Conservation (phyloP, 1,139 yeast genomes). For the Casaregolazyma suthepensis region DNA sequence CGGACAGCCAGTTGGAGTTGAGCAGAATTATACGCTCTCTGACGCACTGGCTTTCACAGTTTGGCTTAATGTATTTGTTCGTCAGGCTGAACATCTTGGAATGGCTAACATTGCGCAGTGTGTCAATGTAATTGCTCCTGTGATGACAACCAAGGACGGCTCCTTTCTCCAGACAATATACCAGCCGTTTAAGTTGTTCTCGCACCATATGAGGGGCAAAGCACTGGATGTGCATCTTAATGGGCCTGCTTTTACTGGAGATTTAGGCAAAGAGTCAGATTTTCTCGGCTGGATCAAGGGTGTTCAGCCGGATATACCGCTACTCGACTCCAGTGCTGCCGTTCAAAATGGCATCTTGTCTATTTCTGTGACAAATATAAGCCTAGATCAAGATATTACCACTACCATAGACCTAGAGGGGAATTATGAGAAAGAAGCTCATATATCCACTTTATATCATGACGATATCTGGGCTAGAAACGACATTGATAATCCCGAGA, state of each 20-base stretch:
- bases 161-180: conserved; percentile 32
- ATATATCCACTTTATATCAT: conserved; percentile 28
- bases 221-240: conserved; percentile 30
- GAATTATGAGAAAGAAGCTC: conserved; percentile 11
- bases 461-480: conserved; percentile 29
- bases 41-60: conserved; percentile 35
- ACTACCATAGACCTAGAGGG: conserved; percentile 23
- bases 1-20: conserved; percentile 27
- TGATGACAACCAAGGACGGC: conserved; percentile 29
- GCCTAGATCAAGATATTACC: conserved; percentile 23
- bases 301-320: conserved; percentile 19
- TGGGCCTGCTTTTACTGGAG: conserved; percentile 28
- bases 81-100: conserved; percentile 31
- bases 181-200: conserved; percentile 29
- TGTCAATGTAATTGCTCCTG: conserved; percentile 36
- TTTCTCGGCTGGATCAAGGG: conserved; percentile 21
- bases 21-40: conserved; percentile 30
- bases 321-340: conserved; percentile 28
- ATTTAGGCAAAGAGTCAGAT: conserved; percentile 22
- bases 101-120: conserved; percentile 36
- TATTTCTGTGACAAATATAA: conserved; percentile 31
- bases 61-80: conserved; percentile 34
- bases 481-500: conserved; percentile 18
- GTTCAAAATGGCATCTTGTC: conserved; percentile 19
- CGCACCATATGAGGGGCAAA: conserved; percentile 33